Conservation (phyloP, 768 basidiomycete species). For the Rhizopogon vulgaris region DNA sequence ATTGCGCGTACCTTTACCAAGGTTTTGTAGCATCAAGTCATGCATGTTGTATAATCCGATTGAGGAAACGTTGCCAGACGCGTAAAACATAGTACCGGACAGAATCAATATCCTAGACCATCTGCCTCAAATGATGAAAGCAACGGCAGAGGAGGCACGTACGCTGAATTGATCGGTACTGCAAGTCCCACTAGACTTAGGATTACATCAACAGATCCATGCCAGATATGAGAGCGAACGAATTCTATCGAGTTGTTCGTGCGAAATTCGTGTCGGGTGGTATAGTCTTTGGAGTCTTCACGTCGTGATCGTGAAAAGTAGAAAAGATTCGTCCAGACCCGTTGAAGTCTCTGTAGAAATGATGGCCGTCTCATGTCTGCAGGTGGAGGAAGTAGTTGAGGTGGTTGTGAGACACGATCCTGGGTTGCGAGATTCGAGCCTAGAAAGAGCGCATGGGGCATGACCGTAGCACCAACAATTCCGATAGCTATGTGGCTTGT, state of each 20-base stretch:
- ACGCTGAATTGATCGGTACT: conserved; percentile 40
- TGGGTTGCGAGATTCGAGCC: conserved; percentile 46
- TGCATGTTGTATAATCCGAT: conserved; percentile 39
- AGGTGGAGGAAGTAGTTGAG: conserved; percentile 7
- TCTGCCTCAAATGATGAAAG: not conserved
- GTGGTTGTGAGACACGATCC: conserved; percentile 30
- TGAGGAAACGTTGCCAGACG: conserved; percentile 8
- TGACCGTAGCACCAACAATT: conserved; percentile 48
- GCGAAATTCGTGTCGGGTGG: conserved; percentile 12
- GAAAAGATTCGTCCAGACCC: conserved; percentile 4
- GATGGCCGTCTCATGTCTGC: not conserved
- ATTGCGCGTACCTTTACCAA: conserved; percentile 29
- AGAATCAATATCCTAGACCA: conserved; percentile 31
- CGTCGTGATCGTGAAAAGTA: conserved; percentile 2
- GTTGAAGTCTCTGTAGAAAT: not conserved
- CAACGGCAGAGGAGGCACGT: conserved; percentile 2
- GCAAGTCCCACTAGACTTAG: conserved; percentile 39
- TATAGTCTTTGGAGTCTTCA: conserved; percentile 3
- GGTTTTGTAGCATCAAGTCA: conserved; percentile 29
- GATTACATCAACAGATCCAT: conserved; percentile 41
- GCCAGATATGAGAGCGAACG: conserved; percentile 33
- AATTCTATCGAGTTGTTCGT: conserved; percentile 30
- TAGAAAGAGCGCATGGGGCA: conserved; percentile 55
- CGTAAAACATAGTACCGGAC: conserved; percentile 16
- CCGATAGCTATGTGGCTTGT: conserved; percentile 28